Evolutionary conservation across 1,139 yeast species (phyloP).

Genomic region (Geotrichum fermentans): DNA sequence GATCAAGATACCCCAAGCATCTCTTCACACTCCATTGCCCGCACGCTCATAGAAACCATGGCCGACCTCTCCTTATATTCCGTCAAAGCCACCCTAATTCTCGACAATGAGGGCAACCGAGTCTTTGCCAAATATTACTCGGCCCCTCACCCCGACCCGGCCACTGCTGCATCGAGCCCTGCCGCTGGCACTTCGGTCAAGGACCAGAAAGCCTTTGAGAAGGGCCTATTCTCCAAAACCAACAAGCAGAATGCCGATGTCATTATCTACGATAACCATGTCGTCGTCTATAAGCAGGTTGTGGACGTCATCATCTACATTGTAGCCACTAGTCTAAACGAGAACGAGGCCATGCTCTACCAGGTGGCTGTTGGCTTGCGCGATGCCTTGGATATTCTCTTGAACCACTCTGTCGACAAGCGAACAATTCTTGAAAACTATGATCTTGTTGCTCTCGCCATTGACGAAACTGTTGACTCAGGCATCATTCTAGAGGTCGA

Average conservation of each 20-base stretch:
- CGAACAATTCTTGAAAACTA: slow-evolving; percentile 73
- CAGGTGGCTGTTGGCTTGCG: slow-evolving; percentile 72
- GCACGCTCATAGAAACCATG: slow-evolving; percentile 18
- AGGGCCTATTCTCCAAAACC: slow-evolving; percentile 65
- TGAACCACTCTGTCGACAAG: slow-evolving; percentile 68
- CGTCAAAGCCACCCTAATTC: slow-evolving; percentile 67
- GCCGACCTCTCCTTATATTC: slow-evolving; percentile 51
- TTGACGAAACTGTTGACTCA: slow-evolving; percentile 82
- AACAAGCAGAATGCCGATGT: slow-evolving; percentile 78
- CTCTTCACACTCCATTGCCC: slow-evolving; percentile 4
- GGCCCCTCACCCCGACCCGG: slow-evolving; percentile 48
- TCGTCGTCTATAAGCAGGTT: slow-evolving; percentile 70
- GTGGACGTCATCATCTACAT: slow-evolving; percentile 70
- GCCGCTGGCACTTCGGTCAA: slow-evolving; percentile 36
- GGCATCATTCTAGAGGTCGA: slow-evolving; percentile 90
- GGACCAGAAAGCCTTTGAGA: slow-evolving; percentile 75
- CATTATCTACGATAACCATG: slow-evolving; percentile 64
- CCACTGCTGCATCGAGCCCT: slow-evolving; percentile 32
- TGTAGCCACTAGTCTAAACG: slow-evolving; percentile 67
- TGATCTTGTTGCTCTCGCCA: slow-evolving; percentile 77
- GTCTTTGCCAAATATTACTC: slow-evolving; percentile 80
- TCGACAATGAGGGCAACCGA: slow-evolving; percentile 79
- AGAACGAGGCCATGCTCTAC: slow-evolving; percentile 79
- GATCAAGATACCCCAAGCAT: neutral
- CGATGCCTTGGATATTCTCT: slow-evolving; percentile 74